A percentile compares a stretch with the other conserved stretches of the same genome.
Conservation (phyloP, 495 filamentous ascomycete genomes). For the Xanthoparmelia taractica region DNA sequence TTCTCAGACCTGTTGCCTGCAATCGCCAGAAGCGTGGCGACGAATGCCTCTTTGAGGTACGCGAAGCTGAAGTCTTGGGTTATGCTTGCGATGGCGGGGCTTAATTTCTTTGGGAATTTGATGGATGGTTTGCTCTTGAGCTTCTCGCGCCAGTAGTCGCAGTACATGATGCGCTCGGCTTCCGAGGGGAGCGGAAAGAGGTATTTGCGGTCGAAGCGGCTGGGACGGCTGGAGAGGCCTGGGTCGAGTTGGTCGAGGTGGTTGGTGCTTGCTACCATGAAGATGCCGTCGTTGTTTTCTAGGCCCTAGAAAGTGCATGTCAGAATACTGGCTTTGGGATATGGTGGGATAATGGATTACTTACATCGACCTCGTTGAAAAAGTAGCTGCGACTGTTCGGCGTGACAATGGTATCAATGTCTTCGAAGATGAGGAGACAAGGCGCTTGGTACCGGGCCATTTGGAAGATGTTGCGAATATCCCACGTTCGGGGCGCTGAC, state of each 20-base stretch:
- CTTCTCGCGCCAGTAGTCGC: slow-evolving; percentile 48
- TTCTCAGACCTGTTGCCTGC: slow-evolving; percentile 27
- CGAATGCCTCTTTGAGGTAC: slow-evolving; percentile 59
- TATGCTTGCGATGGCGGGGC: slow-evolving; percentile 47
- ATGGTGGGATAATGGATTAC: neutral
- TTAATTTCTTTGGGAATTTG: slow-evolving; percentile 49
- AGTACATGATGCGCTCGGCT: slow-evolving; percentile 50
- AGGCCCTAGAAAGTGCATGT: slow-evolving; percentile 25
- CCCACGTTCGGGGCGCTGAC: slow-evolving; percentile 31
- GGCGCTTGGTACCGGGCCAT: slow-evolving; percentile 39
- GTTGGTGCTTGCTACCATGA: slow-evolving; percentile 59
- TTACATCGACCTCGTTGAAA: slow-evolving; percentile 57
- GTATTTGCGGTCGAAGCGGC: slow-evolving; percentile 61
- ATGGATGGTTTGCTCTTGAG: slow-evolving; percentile 45
- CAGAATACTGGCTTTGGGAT: neutral
- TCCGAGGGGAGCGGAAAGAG: slow-evolving; percentile 48
- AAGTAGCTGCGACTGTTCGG: slow-evolving; percentile 52
- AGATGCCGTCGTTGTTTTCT: slow-evolving; percentile 57
- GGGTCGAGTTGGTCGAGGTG: slow-evolving; percentile 52
- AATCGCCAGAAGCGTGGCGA: slow-evolving; percentile 49
- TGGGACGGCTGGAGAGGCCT: slow-evolving; percentile 55
- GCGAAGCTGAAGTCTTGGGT: slow-evolving; percentile 57
- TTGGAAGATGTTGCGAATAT: slow-evolving; percentile 42
- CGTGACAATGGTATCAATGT: slow-evolving; percentile 55
- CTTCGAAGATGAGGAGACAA: slow-evolving; percentile 53